Evolutionary conservation across 2,329 filamentous ascomycete genomes (phyloP).

Genomic region (Nemania abortiva): DNA sequence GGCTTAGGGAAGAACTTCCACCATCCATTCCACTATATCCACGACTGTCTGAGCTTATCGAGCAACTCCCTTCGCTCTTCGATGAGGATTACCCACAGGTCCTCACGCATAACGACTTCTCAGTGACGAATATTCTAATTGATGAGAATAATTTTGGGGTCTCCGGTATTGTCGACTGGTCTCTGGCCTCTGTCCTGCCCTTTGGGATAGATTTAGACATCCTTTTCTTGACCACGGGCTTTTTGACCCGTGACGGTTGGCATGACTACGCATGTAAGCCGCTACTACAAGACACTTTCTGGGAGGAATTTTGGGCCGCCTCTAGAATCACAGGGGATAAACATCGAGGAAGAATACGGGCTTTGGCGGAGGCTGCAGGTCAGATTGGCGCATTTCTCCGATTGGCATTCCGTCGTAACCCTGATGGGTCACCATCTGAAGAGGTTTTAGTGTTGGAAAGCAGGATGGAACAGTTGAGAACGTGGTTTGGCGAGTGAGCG

Average conservation of each 20-base stretch:
- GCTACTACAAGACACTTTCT: conserved; percentile 44
- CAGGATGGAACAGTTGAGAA: conserved; percentile 9
- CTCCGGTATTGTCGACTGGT: conserved; percentile 51
- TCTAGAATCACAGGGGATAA: conserved; percentile 42
- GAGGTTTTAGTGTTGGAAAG: conserved; percentile 19
- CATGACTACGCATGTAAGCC: conserved; percentile 46
- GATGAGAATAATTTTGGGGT: conserved; percentile 44
- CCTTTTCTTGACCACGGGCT: conserved; percentile 47
- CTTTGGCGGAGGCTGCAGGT: conserved; percentile 43
- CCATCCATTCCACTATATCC: conserved; percentile 12
- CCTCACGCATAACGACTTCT: conserved; percentile 50
- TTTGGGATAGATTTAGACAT: conserved; percentile 38
- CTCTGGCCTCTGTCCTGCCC: conserved; percentile 45
- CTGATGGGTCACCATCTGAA: conserved; percentile 40
- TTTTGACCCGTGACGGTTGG: conserved; percentile 47
- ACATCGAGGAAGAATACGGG: conserved; percentile 31
- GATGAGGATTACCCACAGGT: conserved; percentile 47
- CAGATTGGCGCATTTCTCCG: conserved; percentile 48
- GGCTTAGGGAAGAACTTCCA: conserved; percentile 19
- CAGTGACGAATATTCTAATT: conserved; percentile 50
- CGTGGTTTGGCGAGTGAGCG: no score
- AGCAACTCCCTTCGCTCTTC: conserved; percentile 46
- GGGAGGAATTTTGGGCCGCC: conserved; percentile 48
- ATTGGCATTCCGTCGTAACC: conserved; percentile 46
- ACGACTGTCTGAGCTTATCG: conserved; percentile 18